These are phyloP conservation scores for Lactarius akahatsu DNA, from an alignment of 768 basidiomycete genomes.

Conservation along the genomic window DNA sequence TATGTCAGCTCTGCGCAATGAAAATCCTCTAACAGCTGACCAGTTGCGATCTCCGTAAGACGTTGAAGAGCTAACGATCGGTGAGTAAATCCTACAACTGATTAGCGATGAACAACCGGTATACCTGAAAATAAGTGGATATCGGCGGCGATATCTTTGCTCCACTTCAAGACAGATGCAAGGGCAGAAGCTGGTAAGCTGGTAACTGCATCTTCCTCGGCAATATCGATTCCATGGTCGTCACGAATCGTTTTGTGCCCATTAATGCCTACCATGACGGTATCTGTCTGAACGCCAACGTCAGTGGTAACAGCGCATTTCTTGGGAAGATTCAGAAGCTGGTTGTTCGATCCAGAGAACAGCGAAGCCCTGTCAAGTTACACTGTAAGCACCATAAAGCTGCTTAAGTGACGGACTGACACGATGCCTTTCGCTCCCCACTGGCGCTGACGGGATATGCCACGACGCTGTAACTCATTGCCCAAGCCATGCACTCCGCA, in stretches of 20 bases:
- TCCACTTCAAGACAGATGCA: conserved; percentile 70
- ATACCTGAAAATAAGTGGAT: conserved; percentile 64
- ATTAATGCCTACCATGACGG: conserved; percentile 37
- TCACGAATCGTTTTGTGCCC: conserved; percentile 34
- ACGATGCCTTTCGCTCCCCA: conserved; percentile 76
- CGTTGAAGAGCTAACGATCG: conserved; percentile 50
- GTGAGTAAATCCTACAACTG: conserved; percentile 29
- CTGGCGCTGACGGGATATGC: conserved; percentile 62
- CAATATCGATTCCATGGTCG: conserved; percentile 37
- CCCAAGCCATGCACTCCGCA: conserved; percentile 67
- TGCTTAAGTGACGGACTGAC: conserved; percentile 39
- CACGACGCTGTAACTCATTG: conserved; percentile 63
- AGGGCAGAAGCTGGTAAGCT: conserved; percentile 61
- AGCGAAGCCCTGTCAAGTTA: conserved; percentile 46
- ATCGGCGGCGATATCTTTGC: conserved; percentile 71
- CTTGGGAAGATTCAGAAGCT: conserved; percentile 50
- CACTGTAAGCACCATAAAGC: background rate
- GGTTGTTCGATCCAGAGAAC: conserved; percentile 45
- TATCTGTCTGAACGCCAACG: conserved; percentile 61
- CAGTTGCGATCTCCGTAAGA: conserved; percentile 69
- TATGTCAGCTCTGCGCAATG: background rate
- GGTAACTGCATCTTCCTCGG: conserved; percentile 53
- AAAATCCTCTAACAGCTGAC: conserved; percentile 35
- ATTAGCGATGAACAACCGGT: conserved; percentile 12
- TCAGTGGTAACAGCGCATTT: conserved; percentile 57